Conservation (phyloP, 495 filamentous ascomycete species). For the Achaetomiella virescens region DNA sequence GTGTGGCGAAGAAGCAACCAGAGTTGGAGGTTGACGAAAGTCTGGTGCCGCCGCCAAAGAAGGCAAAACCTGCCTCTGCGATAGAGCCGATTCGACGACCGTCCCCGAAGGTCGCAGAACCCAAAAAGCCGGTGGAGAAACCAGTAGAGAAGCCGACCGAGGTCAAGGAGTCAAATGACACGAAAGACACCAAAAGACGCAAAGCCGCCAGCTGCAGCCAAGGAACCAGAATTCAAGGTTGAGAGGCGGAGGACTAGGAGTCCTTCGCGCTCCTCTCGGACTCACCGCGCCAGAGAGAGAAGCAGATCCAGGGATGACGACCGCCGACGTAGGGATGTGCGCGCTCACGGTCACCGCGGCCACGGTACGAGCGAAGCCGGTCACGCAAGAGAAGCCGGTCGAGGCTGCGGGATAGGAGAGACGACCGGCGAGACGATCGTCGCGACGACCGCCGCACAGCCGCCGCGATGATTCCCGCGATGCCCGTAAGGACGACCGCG, state of each 20-base stretch:
- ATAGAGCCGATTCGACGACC: conserved; percentile 47
- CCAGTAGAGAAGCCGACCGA: conserved; percentile 9
- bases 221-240: conserved; percentile 21
- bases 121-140: conserved; percentile 14
- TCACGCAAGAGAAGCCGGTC: conserved; percentile 16
- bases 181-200: conserved; percentile 23
- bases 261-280: conserved; percentile 24
- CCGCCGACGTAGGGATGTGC: conserved; percentile 20
- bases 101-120: conserved; percentile 34
- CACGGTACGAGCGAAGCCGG: conserved; percentile 22
- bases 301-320: conserved; percentile 23
- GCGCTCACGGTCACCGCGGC: conserved; percentile 22
- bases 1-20: conserved; percentile 36
- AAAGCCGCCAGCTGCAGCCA: conserved; percentile 10
- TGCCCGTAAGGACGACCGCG: conserved; percentile 9
- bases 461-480: conserved; percentile 22
- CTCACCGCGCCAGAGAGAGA: conserved; percentile 28
- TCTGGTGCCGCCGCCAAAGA: conserved; percentile 48
- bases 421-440: conserved; percentile 21
- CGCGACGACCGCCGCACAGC: conserved; percentile 34
- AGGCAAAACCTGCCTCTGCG: conserved; percentile 46
- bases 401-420: conserved; percentile 7
- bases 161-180: conserved; percentile 21
- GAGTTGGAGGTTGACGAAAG: conserved; percentile 50
- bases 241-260: conserved; percentile 34